phyloP scores from a whole-genome alignment of 768 basidiomycete species.

The Hirschioporus abietinus region DNA sequence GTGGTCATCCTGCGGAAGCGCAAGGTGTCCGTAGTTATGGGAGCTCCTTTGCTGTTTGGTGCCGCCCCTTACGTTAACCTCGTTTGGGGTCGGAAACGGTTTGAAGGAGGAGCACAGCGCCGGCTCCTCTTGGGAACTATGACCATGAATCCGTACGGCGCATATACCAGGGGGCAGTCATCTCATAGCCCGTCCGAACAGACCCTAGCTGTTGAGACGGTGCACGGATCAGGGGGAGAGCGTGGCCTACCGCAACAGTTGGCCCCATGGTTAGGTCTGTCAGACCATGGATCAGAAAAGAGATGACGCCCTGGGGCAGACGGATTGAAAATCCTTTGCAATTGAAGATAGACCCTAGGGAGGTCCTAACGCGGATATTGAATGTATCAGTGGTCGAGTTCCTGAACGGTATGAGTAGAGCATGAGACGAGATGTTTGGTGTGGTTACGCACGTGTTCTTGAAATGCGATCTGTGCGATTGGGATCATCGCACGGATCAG shows the following conservation, averaged over 20 bases:
- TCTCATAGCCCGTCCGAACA: not conserved
- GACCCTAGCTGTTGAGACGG: constrained; percentile 1
- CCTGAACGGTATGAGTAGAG: not conserved
- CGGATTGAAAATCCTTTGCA: constrained; percentile 2
- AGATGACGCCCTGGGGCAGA: constrained; percentile 4
- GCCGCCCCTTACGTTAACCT: not conserved
- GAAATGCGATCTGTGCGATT: constrained; percentile 1
- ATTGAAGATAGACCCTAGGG: not conserved
- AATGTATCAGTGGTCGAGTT: not conserved
- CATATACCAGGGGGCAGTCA: not conserved
- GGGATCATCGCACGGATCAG: not conserved
- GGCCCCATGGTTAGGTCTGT: not conserved
- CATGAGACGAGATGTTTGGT: not conserved
- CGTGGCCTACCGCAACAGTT: not conserved
- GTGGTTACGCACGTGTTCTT: not conserved
- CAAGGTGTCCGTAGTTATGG: not conserved
- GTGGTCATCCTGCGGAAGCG: not conserved
- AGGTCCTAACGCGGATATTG: not conserved
- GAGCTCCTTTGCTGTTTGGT: not conserved
- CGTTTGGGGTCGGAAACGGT: not conserved
- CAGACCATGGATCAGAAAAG: not conserved
- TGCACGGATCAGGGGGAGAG: not conserved
- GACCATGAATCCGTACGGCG: not conserved
- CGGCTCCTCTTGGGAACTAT: not conserved
- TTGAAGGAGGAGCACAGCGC: not conserved